These are phyloP conservation scores for Zygoascus ofunaensis DNA, from an alignment of 805 yeast species.

Conservation along the genomic window DNA sequence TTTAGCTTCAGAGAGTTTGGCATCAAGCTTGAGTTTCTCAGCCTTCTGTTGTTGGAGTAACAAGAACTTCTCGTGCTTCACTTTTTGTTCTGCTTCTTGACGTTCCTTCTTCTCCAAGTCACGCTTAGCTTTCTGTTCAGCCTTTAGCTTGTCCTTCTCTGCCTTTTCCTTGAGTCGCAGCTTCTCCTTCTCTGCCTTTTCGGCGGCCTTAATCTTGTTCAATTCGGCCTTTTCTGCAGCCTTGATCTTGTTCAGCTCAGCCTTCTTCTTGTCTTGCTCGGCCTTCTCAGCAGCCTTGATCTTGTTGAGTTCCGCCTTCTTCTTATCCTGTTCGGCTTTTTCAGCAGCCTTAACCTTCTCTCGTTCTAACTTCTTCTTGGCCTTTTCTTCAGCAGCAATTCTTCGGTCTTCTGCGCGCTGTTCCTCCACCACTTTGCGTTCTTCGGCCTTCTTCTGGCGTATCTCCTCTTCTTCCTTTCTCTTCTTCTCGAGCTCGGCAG, in stretches of 20 bases:
- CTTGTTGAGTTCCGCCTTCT: constrained; percentile 15
- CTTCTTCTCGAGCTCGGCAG: constrained; percentile 11
- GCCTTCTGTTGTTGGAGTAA: constrained; percentile 11
- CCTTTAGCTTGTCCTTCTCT: constrained; percentile 10
- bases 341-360: constrained; percentile 16
- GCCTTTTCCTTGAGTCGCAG: constrained; percentile 11
- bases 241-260: too few relatives aligned
- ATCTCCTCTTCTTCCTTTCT: constrained; percentile 11
- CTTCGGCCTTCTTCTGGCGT: constrained; percentile 19
- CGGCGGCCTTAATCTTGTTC: constrained; percentile 17
- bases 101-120: constrained; percentile 17
- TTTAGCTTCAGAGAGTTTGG: constrained; percentile 19
- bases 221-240: constrained; percentile 16
- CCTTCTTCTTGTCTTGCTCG: constrained; percentile 15
- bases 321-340: constrained; percentile 19
- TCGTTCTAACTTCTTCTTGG: constrained; percentile 15
- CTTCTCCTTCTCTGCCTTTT: constrained; percentile 19
- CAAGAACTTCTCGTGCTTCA: constrained; percentile 19
- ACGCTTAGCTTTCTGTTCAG: constrained; percentile 19
- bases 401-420: constrained; percentile 17
- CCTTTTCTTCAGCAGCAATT: constrained; percentile 10
- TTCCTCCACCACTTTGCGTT: constrained; percentile 17
- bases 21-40: constrained; percentile 13
- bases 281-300: constrained; percentile 5
- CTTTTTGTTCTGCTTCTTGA: constrained; percentile 17